Percentiles rank a stretch among this genome's conserved stretches.
Evolutionary conservation across 495 filamentous ascomycete genomes (phyloP).

Genomic region (Letharia columbiana): DNA sequence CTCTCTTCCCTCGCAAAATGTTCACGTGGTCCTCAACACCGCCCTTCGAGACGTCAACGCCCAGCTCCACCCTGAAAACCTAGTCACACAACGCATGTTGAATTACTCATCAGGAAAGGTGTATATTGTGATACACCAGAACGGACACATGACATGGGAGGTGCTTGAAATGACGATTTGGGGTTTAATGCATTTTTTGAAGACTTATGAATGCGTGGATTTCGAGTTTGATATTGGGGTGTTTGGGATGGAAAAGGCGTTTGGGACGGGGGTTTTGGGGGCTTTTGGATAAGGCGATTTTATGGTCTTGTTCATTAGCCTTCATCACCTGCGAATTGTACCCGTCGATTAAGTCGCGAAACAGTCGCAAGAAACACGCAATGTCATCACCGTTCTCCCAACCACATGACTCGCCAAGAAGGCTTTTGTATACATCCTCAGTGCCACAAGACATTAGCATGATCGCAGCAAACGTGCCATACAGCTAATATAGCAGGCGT

Average conservation of each 20-base stretch:
- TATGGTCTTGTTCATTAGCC: background rate
- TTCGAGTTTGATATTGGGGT: background rate
- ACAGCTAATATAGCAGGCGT: too few species aligned
- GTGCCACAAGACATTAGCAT: too few species aligned
- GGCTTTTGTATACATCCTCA: background rate
- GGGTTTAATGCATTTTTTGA: background rate
- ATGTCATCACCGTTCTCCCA: too few species aligned
- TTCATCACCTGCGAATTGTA: background rate
- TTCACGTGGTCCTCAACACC: background rate
- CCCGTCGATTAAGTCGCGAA: too few species aligned
- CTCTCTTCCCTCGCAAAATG: accelerated
- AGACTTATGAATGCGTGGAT: background rate
- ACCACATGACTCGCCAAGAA: too few species aligned
- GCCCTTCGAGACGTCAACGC: background rate
- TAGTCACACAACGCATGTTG: background rate
- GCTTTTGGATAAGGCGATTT: background rate
- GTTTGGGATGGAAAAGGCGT: background rate
- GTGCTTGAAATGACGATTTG: background rate
- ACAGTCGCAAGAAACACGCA: too few species aligned
- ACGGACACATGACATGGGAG: background rate
- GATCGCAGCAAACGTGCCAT: too few species aligned
- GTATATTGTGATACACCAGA: background rate
- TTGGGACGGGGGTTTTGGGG: background rate
- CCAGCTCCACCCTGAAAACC: background rate
- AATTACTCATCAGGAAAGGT: background rate